Conservation (phyloP, 2,329 filamentous ascomycete species). For the Fusarium albosuccineum region DNA sequence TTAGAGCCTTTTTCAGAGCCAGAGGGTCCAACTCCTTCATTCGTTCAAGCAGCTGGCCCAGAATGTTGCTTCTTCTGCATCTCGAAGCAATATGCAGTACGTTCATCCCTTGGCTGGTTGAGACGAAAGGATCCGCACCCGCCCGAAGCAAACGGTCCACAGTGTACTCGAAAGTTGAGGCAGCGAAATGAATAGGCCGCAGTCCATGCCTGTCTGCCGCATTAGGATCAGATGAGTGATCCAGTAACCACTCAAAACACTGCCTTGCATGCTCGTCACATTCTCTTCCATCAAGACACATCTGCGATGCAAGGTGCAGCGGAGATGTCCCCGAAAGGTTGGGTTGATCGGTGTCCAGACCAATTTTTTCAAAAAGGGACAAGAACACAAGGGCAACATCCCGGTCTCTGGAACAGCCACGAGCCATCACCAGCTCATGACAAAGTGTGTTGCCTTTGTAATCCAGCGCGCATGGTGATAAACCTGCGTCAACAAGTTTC, state of each 20-base stretch:
- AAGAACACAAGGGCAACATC: neutral
- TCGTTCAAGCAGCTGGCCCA: slow-evolving; percentile 25
- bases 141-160: slow-evolving; percentile 22
- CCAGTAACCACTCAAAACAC: slow-evolving; percentile 19
- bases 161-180: slow-evolving; percentile 17
- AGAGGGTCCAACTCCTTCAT: slow-evolving; percentile 17
- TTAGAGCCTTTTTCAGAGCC: slow-evolving; percentile 4
- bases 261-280: neutral
- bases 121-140: slow-evolving; percentile 32
- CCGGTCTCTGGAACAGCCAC: neutral
- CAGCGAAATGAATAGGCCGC: slow-evolving; percentile 36
- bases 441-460: slow-evolving; percentile 32
- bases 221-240: slow-evolving; percentile 8
- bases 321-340: slow-evolving; percentile 30
- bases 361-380: slow-evolving; percentile 5
- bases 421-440: slow-evolving; percentile 24
- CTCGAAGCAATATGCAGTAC: slow-evolving; percentile 35
- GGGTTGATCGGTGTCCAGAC: slow-evolving; percentile 19
- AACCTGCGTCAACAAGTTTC: slow-evolving; percentile 21
- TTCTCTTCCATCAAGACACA: neutral
- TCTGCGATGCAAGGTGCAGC: slow-evolving; percentile 27
- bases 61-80: slow-evolving; percentile 25
- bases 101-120: slow-evolving; percentile 30
- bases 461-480: slow-evolving; percentile 24
- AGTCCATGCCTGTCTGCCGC: slow-evolving; percentile 18